These are phyloP conservation scores for Fusarium domesticum DNA, from an alignment of 2,329 filamentous ascomycete genomes.

Conservation along the genomic window DNA sequence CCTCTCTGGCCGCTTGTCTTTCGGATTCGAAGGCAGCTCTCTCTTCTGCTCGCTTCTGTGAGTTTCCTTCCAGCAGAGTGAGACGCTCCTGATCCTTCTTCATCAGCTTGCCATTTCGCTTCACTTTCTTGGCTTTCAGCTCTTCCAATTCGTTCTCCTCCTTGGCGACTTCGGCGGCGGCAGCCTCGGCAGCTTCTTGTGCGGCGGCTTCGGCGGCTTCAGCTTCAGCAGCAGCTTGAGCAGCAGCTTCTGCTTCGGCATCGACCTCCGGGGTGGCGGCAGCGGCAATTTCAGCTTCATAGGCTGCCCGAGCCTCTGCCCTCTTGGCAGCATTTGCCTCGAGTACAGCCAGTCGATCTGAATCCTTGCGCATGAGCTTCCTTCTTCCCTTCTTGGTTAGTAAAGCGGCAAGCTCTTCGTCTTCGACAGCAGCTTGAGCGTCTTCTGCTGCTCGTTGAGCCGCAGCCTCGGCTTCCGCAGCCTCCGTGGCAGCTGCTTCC, in stretches of 20 bases:
- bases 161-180: too few species aligned
- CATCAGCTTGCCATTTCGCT: too few species aligned
- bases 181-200: too few species aligned
- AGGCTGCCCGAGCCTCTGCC: conserved; percentile 13
- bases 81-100: too few species aligned
- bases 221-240: conserved; percentile 18
- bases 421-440: conserved; percentile 25
- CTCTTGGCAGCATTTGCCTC: conserved; percentile 15
- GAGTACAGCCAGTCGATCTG: conserved; percentile 21
- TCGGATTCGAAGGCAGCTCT: too few species aligned
- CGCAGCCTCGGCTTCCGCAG: conserved; percentile 20
- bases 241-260: conserved; percentile 16
- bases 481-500: conserved; percentile 9
- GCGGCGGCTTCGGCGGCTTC: conserved; percentile 12
- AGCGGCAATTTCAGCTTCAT: conserved; percentile 13
- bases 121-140: too few species aligned
- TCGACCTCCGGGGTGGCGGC: neutral
- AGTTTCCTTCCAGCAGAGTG: too few species aligned
- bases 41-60: too few species aligned
- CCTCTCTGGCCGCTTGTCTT: too few species aligned
- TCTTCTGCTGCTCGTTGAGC: conserved; percentile 32
- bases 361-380: conserved; percentile 23
- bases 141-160: too few species aligned
- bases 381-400: conserved; percentile 22
- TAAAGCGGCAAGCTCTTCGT: conserved; percentile 19